These are phyloP conservation scores for Boletales sp. DNA, from an alignment of 768 basidiomycete species.

Conservation along the genomic window DNA sequence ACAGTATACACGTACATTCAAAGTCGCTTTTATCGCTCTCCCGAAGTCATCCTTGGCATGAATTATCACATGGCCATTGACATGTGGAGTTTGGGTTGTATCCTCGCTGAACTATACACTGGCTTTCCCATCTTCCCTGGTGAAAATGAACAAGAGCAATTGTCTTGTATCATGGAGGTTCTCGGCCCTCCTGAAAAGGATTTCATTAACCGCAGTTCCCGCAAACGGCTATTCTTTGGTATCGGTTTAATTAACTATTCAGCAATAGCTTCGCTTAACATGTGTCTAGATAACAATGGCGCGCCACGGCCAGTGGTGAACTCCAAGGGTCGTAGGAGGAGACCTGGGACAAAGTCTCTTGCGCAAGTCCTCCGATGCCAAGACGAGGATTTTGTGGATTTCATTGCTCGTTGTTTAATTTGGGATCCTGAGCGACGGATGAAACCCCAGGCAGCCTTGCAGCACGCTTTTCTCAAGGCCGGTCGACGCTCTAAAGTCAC, in stretches of 20 bases:
- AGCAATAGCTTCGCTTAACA: constrained; percentile 2
- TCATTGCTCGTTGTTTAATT: constrained; percentile 92
- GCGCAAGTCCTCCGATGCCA: constrained; percentile 86
- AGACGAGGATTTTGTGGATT: constrained; percentile 95
- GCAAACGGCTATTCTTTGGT: constrained; percentile 97
- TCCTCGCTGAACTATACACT: constrained; percentile 94
- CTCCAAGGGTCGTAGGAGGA: constrained; percentile 89
- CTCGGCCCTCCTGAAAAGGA: constrained; percentile 94
- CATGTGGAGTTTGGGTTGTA: constrained; percentile 99
- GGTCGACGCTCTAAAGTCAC: constrained; percentile 53
- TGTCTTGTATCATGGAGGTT: constrained; percentile 99
- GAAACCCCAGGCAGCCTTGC: constrained; percentile 89
- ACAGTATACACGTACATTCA: constrained; percentile 99
- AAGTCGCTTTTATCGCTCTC: constrained; percentile 99
- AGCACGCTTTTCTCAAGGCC: constrained; percentile 83
- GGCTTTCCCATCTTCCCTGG: constrained; percentile 99
- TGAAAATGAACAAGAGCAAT: constrained; percentile 97
- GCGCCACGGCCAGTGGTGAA: constrained; percentile 91
- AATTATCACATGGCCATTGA: constrained; percentile 99
- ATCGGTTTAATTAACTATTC: constrained; percentile 19
- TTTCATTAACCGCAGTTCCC: constrained; percentile 88
- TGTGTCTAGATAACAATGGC: constrained; percentile 78
- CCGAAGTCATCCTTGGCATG: constrained; percentile 98
- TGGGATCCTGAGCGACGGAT: constrained; percentile 98
- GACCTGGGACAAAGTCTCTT: constrained; percentile 89